These are phyloP conservation scores for Solanum ossicruentum DNA, from an alignment of 257 asterid genomes.

Conservation along the genomic window DNA sequence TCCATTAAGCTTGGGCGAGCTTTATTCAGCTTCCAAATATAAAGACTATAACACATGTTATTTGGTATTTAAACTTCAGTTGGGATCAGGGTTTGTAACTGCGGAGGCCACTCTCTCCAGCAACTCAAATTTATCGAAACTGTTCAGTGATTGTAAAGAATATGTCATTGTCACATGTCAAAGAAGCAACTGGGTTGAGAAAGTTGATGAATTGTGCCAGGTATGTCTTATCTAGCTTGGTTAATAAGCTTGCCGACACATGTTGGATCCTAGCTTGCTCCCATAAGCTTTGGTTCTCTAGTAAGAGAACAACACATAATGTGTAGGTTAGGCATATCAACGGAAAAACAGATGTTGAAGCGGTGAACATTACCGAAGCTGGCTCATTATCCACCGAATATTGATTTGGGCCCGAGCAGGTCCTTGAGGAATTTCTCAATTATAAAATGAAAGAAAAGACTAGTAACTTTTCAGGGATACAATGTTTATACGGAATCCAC, in stretches of 20 bases:
- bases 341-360: neutral
- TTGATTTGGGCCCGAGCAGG: neutral
- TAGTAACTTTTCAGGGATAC: neutral
- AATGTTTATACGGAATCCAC: neutral
- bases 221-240: constrained; percentile 22
- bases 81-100: constrained; percentile 69
- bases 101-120: constrained; percentile 67
- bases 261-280: neutral
- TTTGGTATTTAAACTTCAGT: constrained; percentile 29
- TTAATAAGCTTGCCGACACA: neutral
- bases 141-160: constrained; percentile 71
- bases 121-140: constrained; percentile 39
- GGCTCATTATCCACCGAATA: neutral
- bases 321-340: neutral
- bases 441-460: neutral
- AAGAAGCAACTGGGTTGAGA: constrained; percentile 53
- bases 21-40: neutral
- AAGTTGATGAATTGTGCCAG: constrained; percentile 86
- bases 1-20: neutral
- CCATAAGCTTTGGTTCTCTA: neutral
- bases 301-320: neutral
- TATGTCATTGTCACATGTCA: constrained; percentile 55
- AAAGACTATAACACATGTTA: neutral
- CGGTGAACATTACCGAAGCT: neutral
- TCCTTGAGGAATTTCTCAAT: neutral